Evolutionary conservation across 768 basidiomycete genomes (phyloP), one percentile per base, ranked within the genome.

Genomic region (Crassisporium funariophilum): DNA sequence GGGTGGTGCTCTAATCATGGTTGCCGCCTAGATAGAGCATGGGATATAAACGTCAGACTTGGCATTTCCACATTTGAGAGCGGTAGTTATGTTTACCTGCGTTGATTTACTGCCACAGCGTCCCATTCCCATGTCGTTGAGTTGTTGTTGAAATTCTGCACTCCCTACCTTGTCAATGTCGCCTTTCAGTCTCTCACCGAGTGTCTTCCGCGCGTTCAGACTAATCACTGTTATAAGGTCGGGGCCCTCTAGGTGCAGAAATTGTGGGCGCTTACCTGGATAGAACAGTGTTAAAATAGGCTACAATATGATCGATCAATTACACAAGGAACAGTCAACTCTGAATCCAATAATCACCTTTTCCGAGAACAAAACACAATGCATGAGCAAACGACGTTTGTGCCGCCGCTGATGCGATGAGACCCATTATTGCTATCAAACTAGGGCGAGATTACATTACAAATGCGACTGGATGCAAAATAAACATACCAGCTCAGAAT

Each of bases 241-340:
- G 22, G n/a, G 33, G 5, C 6, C 4, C 4, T 16, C 21, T 20
- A 15, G n/a, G n/a, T n/a, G 12, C 24, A 17, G 34, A 4, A 16
- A 31, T 20, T 12, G 25, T n/a, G 15, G 27, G 19, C 20, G 31
- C 27, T 33, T 23, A 54, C 53, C 45, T 51, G 23, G 49, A 44
- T 11, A 50, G 35, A 15, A 54, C 46, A 6, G 49, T 35, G 33
- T 54, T 54, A 23, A 35, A 41, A 33, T 54, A 54, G n/a, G 49
- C 53, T 54, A n/a, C n/a, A n/a, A n/a, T n/a, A n/a, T n/a, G n/a
- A n/a, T n/a, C n/a, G n/a, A n/a, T n/a, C n/a, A n/a, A n/a, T n/a
- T n/a, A n/a, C n/a, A n/a, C n/a, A n/a, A n/a, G n/a, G n/a, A n/a
- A n/a, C n/a, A n/a, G n/a, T n/a, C n/a, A n/a, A n/a, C n/a, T n/a